Conservation (phyloP, 805 yeast species). For the Ascoidea tarda region DNA sequence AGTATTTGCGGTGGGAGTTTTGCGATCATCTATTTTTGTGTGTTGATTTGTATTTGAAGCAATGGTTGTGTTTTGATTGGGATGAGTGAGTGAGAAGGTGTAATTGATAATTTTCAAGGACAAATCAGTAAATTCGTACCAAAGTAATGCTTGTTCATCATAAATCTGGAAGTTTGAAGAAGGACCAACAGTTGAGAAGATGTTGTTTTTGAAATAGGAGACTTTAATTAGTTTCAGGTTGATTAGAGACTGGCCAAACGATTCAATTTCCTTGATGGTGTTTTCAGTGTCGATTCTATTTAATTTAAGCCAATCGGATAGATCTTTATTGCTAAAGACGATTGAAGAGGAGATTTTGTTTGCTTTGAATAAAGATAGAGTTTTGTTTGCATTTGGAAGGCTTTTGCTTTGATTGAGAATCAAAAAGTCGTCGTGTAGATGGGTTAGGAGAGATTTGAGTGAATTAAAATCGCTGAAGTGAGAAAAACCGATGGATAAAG, state of each 20-base stretch:
- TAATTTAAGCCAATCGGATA: conserved; percentile 6
- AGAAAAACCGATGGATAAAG: conserved; percentile 6
- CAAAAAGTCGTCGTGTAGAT: conserved; percentile 2
- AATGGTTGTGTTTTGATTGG: not conserved
- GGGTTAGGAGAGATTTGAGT: conserved; percentile 4
- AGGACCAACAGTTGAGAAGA: conserved; percentile 1
- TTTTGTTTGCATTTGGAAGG: not conserved
- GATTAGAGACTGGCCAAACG: conserved; percentile 8
- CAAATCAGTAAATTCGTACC: conserved; percentile 7
- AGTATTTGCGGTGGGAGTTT: not conserved
- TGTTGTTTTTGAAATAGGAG: conserved; percentile 7
- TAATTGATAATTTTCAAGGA: conserved; percentile 2
- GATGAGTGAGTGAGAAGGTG: not conserved
- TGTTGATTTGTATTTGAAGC: not conserved
- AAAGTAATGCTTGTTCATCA: conserved; percentile 1
- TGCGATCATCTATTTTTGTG: not conserved
- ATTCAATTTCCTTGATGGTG: conserved; percentile 7
- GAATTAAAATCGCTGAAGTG: conserved; percentile 1
- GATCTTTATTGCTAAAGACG: conserved; percentile 6
- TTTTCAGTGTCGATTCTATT: conserved; percentile 8
- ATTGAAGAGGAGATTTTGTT: not conserved
- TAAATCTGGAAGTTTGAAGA: conserved; percentile 5
- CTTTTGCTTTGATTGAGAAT: not conserved
- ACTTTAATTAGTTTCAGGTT: conserved; percentile 5
- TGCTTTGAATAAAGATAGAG: not conserved